A percentile compares a stretch with the other conserved stretches of the same genome.
These are phyloP conservation scores for Colletotrichum paranaense DNA, from an alignment of 2,329 filamentous ascomycete species.

Conservation along the genomic window DNA sequence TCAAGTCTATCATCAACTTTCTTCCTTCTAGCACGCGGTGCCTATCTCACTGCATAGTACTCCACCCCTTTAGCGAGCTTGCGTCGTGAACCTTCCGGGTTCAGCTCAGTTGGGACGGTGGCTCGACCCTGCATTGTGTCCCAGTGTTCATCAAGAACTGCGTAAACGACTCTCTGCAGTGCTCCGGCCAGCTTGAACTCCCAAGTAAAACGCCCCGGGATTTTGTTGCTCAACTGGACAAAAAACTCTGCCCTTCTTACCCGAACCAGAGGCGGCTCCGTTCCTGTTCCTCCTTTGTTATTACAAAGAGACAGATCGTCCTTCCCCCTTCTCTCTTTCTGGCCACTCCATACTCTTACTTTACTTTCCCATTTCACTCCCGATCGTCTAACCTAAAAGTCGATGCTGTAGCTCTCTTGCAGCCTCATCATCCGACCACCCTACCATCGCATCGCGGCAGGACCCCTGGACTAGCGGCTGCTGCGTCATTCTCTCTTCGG, in stretches of 20 bases:
- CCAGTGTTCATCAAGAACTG: background rate
- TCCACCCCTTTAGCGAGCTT: background rate
- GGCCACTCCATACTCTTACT: background rate
- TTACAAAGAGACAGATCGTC: constrained; percentile 11
- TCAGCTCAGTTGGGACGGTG: constrained; percentile 12
- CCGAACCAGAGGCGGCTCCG: background rate
- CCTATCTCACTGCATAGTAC: constrained; percentile 1
- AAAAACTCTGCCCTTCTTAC: background rate
- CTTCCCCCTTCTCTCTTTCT: background rate
- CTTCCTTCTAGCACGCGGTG: background rate
- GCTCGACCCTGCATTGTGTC: constrained; percentile 15
- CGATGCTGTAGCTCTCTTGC: constrained; percentile 18
- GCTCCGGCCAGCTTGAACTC: background rate
- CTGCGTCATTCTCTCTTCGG: constrained; percentile 21
- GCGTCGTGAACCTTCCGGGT: constrained; percentile 23
- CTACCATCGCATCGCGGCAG: constrained; percentile 8
- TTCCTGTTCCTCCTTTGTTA: background rate
- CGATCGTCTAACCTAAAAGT: constrained; percentile 30
- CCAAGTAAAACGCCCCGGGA: background rate
- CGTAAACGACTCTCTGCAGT: background rate
- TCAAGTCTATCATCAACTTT: background rate
- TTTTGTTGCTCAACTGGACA: background rate
- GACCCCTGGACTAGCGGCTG: constrained; percentile 21
- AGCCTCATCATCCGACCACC: constrained; percentile 27
- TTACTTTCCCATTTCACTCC: constrained; percentile 2